Evolutionary conservation across 2,329 filamentous ascomycete species (phyloP), one percentile per base, ranked within the genome.

Genomic region (Colletotrichum godetiae): DNA sequence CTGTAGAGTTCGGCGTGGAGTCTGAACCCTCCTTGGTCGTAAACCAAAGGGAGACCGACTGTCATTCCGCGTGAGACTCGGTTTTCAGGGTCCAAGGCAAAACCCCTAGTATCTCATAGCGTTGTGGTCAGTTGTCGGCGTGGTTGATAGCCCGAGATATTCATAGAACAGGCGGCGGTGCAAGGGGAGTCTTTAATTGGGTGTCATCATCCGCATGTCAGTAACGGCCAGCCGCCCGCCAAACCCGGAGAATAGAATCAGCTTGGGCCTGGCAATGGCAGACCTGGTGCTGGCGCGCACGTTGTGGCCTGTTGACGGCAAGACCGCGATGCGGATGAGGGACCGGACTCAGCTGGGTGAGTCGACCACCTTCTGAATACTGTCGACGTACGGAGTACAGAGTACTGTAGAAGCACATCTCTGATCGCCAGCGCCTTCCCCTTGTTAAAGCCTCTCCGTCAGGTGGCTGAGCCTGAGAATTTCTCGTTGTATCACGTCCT

Each of bases 401-500:
- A 27, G 27, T 27, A 27, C 27, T 27, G 27, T 31, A 53, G 35
- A 68, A 31, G n/a, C 49, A 31, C 53, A 27, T 7, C 33, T 46
- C 27, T 52, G 56, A 61, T 68, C 27, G 57, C 52, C 46, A 37
- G 52, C 59, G 19, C n/a, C 37, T 42, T 46, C 63, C 33, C 69
- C 65, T 69, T 27, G 46, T n/a, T 46, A 70, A 60, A 65, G 63
- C 24, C 24, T 60, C 46, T 33, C 68, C 64, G 55, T 72, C 60
- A 73, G 60, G 67, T 65, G 67, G 70, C 60, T 70, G 60, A 67
- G n/a, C 67, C 67, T 56, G 53, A 55, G 66, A 72, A 69, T 72
- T 68, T 69, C 60, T 65, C 66, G 56, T 46, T 70, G 70, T 73
- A 59, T 65, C 67, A 73, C 67, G 67, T 61, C 70, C 70, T 73